phyloP scores from a whole-genome alignment of 352 stramenopile genomes.

The Blastocystis sp. region DNA sequence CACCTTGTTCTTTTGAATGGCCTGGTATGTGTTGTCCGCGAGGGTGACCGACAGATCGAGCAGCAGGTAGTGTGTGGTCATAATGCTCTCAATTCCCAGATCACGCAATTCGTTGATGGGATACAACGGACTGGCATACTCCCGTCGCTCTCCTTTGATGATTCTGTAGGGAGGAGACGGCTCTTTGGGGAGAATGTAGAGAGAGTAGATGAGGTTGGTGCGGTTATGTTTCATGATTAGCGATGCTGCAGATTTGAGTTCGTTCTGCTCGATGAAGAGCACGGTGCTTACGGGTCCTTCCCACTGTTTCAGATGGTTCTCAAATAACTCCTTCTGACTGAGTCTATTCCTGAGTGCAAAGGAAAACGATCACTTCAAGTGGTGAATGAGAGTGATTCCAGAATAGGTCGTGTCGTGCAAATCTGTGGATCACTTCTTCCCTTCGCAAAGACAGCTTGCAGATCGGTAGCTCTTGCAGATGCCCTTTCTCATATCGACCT shows the following conservation, averaged over 20 bases:
- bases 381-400: neutral
- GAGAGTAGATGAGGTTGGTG: neutral
- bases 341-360: neutral
- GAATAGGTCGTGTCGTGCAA: neutral
- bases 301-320: neutral
- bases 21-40: neutral
- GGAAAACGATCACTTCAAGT: neutral
- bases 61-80: constrained; percentile 23
- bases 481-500: neutral
- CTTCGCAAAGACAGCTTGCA: neutral
- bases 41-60: neutral
- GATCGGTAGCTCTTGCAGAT: neutral
- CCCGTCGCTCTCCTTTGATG: neutral
- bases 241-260: neutral
- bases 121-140: neutral
- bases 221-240: neutral
- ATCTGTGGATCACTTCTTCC: neutral
- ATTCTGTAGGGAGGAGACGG: neutral
- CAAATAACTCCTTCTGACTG: neutral
- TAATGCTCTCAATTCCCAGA: neutral
- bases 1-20: neutral
- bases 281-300: neutral
- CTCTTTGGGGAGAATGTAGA: neutral
- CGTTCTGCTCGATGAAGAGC: neutral
- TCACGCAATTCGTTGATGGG: constrained; percentile 39